phyloP scores from a whole-genome alignment of 805 yeast genomes.

The Candida pseudofarinosa region DNA sequence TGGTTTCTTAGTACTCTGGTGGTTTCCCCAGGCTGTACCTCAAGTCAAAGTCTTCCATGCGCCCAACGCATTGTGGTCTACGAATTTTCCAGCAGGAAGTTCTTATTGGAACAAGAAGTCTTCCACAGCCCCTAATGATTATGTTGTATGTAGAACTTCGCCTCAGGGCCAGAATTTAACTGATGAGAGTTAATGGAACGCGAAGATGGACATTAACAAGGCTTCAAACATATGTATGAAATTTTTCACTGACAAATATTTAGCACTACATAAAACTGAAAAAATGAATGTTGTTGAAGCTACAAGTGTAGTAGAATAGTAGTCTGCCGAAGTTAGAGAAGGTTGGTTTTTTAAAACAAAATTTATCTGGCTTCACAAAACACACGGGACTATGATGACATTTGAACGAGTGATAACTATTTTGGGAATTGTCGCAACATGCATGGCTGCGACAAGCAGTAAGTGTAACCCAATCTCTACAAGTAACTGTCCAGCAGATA shows the following conservation, averaged over 20 bases:
- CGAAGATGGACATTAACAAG: background rate
- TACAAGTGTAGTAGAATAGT: background rate
- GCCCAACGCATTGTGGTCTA: background rate
- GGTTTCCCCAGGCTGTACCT: background rate
- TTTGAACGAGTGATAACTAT: background rate
- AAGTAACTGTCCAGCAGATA: constrained; percentile 31
- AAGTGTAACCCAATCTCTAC: constrained; percentile 24
- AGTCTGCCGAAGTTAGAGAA: background rate
- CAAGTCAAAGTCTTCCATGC: background rate
- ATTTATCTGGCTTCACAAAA: too few species aligned
- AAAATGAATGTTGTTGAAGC: background rate
- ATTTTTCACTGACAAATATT: background rate
- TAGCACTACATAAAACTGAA: background rate
- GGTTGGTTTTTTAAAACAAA: background rate
- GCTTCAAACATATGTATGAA: background rate
- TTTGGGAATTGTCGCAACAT: background rate
- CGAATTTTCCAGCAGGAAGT: background rate
- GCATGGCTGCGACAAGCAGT: constrained; percentile 8
- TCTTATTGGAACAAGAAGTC: background rate
- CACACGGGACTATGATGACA: background rate
- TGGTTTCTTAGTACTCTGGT: background rate
- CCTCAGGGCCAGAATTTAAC: background rate
- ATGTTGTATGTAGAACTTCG: background rate
- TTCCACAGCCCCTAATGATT: background rate
- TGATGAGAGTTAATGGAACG: background rate